Evolutionary conservation across 805 yeast genomes (phyloP), one percentile per base, ranked within the genome.

Genomic region (Ogataea naganishii): DNA sequence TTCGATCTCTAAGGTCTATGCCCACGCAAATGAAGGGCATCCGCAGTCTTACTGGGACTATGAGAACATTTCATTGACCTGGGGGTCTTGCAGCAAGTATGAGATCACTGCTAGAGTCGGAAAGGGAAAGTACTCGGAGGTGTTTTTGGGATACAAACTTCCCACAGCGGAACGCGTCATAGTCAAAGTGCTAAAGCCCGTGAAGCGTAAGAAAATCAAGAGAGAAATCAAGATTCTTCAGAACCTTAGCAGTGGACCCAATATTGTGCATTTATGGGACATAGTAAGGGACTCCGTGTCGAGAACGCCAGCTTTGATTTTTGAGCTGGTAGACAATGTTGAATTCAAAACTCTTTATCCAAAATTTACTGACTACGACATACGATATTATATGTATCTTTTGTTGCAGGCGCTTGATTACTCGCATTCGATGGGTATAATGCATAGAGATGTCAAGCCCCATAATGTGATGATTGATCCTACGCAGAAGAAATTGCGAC

Each of bases 401-500:
- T 62, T 86, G 32, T 65, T 88, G 38, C 76, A 71, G 44, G 96
- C 96, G 9, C 64, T 88, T 42, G 95, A 88, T 51, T 88, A 72
- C 53, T 77, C 88, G 23, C 96, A 88, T 57, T 82, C 95, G 9
- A 81, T 81, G 85, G 96, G 96, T 14, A 84, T 88, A 37, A 86
- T 88, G 76, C 96, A 88, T 51, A 68, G 96, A 51, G 96, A 88
- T 56, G 95, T 88, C 33, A 88, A 88, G 56, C 96, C 96, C 8
- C 95, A 88, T 47, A 88, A 88, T 55, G 82, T 88, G 39, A 88
- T 88, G 95, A 88, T 88, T 43, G 96, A 88, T 54, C 95, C 83
- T 32, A 60, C 67, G 36, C 69, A 66, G 38, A 75, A 61, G 53
- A 74, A 71, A 47, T 60, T 88, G 43, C 70, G 95, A 39, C 68